Evolutionary conservation across 1,139 yeast species (phyloP), one percentile per base, ranked within the genome.

Genomic region (Taiozyma sp.): DNA sequence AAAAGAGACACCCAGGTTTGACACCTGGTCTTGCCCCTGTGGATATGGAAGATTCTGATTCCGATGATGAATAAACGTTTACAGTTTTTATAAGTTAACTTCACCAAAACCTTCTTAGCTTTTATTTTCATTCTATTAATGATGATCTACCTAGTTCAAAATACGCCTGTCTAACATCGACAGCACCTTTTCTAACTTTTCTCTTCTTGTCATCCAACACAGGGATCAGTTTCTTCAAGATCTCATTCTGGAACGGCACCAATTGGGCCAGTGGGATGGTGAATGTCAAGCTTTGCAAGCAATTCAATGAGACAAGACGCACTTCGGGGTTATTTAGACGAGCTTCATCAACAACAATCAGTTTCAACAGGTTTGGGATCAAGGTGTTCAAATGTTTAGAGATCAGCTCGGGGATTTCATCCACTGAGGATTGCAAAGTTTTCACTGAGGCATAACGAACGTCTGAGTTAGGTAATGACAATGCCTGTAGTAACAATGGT

Each of bases 11-110:
- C 59, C 84, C 90, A 46, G 96, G 96, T 14, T 74, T 90, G 52
- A 90, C 97, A 0, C 97, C 96, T 1, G 97, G 97, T 50, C 76
- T 90, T 67, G 97, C 96, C 0, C 96, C 96, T 16, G 95, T 89
- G 23, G 96, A 84, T 48, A 78, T 76, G 59, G 75, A 74, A 50
- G 79, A 75, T 54, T 76, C 74, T 46, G 74, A 70, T 42, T 65
- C 69, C 16, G 58, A 65, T 44, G 67, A 62, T 14, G 69, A 66
- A 34, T 69, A 63, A 38, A 57, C 52, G 12, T n/a, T 32, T 4
- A 36, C 28, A 48, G 22, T 29, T 29, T 43, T n/a, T 16, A 14
- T 28, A 19, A 12, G 13, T 19, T 10, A 36, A 8, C 23, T 9
- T 30, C 14, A 44, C 32, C 27, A 22, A 43, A 14, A 36, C 27